Evolutionary conservation across 345 rosid genomes (phyloP).

Genomic region (Populus alba): DNA sequence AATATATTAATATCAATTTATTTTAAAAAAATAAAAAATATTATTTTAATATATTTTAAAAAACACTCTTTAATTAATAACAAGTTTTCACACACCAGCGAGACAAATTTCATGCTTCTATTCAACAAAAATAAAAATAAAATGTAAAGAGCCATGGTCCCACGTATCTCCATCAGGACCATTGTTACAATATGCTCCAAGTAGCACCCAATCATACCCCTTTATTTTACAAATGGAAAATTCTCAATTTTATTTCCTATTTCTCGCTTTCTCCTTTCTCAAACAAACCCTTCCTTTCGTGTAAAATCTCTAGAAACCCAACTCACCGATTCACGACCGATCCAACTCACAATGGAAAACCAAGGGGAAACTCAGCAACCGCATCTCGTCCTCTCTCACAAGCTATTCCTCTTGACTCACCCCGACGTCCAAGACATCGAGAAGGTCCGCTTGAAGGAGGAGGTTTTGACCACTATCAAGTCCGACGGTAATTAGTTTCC

Average conservation of each 20-base stretch:
- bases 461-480: slow-evolving; percentile 66
- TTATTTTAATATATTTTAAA: too few relatives aligned
- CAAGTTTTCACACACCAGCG: too few relatives aligned
- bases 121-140: neutral
- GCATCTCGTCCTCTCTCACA: slow-evolving; percentile 77
- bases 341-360: slow-evolving; percentile 56
- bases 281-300: slow-evolving; percentile 8
- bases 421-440: slow-evolving; percentile 83
- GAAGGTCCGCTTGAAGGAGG: slow-evolving; percentile 85
- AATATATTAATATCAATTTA: too few relatives aligned
- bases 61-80: too few relatives aligned
- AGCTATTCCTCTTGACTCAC: slow-evolving; percentile 75
- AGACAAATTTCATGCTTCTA: too few relatives aligned
- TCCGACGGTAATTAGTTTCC: slow-evolving; percentile 50
- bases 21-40: too few relatives aligned
- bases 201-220: neutral
- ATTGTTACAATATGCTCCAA: neutral
- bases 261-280: slow-evolving; percentile 19
- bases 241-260: neutral
- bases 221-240: neutral
- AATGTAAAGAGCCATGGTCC: neutral
- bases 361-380: slow-evolving; percentile 82
- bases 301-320: neutral
- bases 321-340: slow-evolving; percentile 10
- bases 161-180: neutral